Percentiles rank a stretch among this genome's conserved stretches.
Conservation (phyloP, 2,329 filamentous ascomycete species). For the Phyllosticta ampelicida region DNA sequence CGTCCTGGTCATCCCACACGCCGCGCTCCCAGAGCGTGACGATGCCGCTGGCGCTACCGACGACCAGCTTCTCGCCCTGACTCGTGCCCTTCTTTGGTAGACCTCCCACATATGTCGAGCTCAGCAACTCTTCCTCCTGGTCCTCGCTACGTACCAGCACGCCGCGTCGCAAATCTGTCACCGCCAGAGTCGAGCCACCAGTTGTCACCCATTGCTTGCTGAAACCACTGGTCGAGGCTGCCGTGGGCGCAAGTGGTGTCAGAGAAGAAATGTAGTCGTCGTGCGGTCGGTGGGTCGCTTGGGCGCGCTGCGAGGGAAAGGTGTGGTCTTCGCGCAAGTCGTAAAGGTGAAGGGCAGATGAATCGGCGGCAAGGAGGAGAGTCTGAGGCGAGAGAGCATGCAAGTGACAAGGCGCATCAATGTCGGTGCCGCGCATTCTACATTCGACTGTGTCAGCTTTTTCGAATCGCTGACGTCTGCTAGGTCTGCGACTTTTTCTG, state of each 20-base stretch:
- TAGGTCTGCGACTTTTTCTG: not conserved
- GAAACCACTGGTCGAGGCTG: conserved; percentile 75
- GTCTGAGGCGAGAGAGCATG: conserved; percentile 79
- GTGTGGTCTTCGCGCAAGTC: conserved; percentile 54
- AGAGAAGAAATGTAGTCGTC: conserved; percentile 88
- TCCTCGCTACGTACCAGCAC: conserved; percentile 85
- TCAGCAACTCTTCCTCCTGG: conserved; percentile 88
- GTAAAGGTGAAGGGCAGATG: conserved; percentile 76
- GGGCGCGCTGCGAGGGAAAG: conserved; percentile 49
- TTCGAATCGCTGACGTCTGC: not conserved
- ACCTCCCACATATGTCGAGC: conserved; percentile 65
- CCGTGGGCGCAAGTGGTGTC: conserved; percentile 67
- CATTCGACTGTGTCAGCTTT: not conserved
- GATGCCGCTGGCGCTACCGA: conserved; percentile 69
- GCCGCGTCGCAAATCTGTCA: conserved; percentile 78
- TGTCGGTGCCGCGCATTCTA: conserved; percentile 23
- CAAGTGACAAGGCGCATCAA: conserved; percentile 70
- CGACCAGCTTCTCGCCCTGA: conserved; percentile 65
- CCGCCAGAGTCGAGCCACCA: conserved; percentile 78
- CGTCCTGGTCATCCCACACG: conserved; percentile 90
- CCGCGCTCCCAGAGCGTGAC: conserved; percentile 91
- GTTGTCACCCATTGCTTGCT: conserved; percentile 94
- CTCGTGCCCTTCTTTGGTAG: conserved; percentile 57
- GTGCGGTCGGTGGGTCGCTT: conserved; percentile 76
- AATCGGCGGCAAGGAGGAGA: conserved; percentile 82